phyloP scores from a whole-genome alignment of 495 filamentous ascomycete species.

The Daldinia loculata region DNA sequence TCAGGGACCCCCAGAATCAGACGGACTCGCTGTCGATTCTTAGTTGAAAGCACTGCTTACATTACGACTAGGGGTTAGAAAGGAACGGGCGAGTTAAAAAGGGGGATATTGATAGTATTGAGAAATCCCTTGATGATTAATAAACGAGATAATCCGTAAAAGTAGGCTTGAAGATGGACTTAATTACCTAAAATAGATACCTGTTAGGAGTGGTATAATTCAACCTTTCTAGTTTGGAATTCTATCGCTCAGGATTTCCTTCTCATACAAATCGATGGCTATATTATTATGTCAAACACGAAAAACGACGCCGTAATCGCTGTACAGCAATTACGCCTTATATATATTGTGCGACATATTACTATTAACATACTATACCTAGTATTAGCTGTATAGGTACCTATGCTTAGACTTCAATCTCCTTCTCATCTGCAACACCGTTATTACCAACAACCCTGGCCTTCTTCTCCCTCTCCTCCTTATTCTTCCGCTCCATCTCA shows the following conservation, averaged over 20 bases:
- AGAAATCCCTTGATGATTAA: not conserved
- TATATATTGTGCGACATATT: no score
- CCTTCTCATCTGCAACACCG: slow-evolving; percentile 18
- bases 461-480: slow-evolving; percentile 39
- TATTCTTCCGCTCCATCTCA: slow-evolving; percentile 48
- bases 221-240: not conserved
- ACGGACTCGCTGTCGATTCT: slow-evolving; percentile 35
- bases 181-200: not conserved
- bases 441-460: not conserved
- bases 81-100: not conserved
- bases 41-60: not conserved
- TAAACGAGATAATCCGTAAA: not conserved
- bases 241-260: not conserved
- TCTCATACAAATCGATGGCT: not conserved
- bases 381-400: not conserved
- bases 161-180: not conserved
- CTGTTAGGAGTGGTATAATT: not conserved
- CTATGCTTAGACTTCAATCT: slow-evolving; percentile 19
- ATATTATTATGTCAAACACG: not conserved
- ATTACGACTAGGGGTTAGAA: not conserved
- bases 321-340: no score
- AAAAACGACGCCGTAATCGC: no score
- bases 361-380: not conserved
- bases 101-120: not conserved
- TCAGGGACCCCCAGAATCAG: slow-evolving; percentile 42